Evolutionary conservation across 306 rosid species (phyloP).

Genomic region (Vigna trinervia): DNA sequence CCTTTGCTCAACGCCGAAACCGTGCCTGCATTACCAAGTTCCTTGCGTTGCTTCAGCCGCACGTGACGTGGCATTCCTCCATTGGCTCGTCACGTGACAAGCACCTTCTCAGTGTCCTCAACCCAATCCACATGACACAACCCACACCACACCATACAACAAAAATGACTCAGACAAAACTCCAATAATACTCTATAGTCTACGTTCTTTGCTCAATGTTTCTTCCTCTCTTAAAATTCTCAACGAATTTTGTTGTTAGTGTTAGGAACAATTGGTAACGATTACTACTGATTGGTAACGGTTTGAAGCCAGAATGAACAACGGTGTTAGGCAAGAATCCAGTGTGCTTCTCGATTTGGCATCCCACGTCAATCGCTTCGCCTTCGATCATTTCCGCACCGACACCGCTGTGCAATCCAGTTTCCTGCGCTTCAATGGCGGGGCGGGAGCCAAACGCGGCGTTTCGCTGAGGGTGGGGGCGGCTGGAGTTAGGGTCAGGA

Average conservation of each 20-base stretch:
- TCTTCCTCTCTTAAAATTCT: background rate
- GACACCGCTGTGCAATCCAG: constrained; percentile 44
- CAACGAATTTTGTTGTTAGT: background rate
- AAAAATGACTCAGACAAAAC: background rate
- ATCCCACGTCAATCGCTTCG: constrained; percentile 63
- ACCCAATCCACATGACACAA: constrained; percentile 18
- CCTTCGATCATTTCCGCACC: constrained; percentile 45
- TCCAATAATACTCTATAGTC: background rate
- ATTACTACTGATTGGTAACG: background rate
- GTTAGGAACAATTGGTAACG: background rate
- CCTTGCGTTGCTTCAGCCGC: background rate
- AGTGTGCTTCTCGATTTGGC: constrained; percentile 55
- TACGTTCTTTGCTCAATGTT: background rate
- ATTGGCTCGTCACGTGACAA: background rate
- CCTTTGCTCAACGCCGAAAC: background rate
- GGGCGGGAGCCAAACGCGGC: constrained; percentile 31
- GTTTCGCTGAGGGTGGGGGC: constrained; percentile 55
- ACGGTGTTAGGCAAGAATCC: constrained; percentile 58
- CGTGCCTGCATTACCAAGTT: background rate
- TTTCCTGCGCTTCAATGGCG: constrained; percentile 53
- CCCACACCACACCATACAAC: background rate
- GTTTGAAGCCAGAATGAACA: constrained; percentile 51
- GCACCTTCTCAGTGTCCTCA: background rate
- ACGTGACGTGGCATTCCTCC: background rate
- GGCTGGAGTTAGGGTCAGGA: constrained; percentile 51